A percentile compares a stretch with the other conserved stretches of the same genome.
phyloP scores from a whole-genome alignment of 441 rosid genomes.

The Corymbia citriodora region DNA sequence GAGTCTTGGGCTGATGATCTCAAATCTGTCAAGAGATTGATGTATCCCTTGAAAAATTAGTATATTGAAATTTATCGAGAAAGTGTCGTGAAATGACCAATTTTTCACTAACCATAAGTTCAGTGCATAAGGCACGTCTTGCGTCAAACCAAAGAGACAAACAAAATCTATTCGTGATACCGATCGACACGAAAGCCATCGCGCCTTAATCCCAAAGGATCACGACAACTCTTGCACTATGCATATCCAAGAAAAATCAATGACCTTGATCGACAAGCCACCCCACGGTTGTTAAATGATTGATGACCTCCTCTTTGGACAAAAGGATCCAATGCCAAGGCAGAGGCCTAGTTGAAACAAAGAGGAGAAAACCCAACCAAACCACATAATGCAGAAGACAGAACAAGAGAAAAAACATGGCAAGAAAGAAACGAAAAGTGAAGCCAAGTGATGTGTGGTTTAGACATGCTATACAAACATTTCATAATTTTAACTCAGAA shows the following conservation, averaged over 20 bases:
- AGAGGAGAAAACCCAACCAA: neutral
- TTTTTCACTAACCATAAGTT: neutral
- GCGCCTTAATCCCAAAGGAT: neutral
- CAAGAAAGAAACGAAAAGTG: no score
- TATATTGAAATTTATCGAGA: accelerated
- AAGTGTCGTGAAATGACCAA: accelerated
- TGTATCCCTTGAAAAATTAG: accelerated
- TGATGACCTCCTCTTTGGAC: neutral
- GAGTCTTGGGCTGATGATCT: accelerated
- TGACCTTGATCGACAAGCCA: neutral
- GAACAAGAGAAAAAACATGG: no score
- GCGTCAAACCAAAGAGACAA: neutral
- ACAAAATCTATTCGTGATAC: accelerated
- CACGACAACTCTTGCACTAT: neutral
- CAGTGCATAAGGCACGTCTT: neutral
- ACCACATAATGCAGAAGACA: no score
- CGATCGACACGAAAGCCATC: neutral
- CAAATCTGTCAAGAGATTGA: accelerated
- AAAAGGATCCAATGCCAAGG: neutral
- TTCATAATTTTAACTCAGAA: no score
- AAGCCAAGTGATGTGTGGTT: no score
- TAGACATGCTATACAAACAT: no score
- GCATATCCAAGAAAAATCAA: neutral
- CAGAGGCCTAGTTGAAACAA: neutral
- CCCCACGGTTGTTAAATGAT: neutral